Percentiles rank a stretch among this genome's conserved stretches.
phyloP scores from a whole-genome alignment of 169 alveolate species.

The Cryptosporidium baileyi region DNA sequence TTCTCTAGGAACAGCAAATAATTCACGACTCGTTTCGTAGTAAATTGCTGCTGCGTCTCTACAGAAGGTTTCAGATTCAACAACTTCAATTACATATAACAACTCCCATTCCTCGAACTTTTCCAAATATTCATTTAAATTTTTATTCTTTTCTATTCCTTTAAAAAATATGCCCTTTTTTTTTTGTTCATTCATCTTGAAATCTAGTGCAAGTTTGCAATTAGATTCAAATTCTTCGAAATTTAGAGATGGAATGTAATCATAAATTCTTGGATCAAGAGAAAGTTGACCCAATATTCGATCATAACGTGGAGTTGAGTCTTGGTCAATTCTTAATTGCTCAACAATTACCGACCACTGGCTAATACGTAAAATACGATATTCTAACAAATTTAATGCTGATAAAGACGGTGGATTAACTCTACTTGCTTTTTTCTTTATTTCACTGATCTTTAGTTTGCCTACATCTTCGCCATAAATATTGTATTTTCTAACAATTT shows the following conservation, averaged over 20 bases:
- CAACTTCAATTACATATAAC: neutral
- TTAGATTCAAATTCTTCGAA: constrained; percentile 16
- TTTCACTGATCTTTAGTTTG: neutral
- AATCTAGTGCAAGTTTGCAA: constrained; percentile 6
- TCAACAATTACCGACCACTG: constrained; percentile 26
- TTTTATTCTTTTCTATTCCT: neutral
- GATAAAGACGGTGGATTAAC: constrained; percentile 31
- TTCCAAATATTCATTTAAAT: neutral
- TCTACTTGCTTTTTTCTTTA: constrained; percentile 28
- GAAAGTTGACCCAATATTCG: constrained; percentile 36
- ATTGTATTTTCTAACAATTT: neutral
- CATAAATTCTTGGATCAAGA: constrained; percentile 46
- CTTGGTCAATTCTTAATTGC: constrained; percentile 23
- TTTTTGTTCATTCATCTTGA: constrained; percentile 10
- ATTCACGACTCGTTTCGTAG: constrained; percentile 29
- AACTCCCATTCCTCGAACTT: constrained; percentile 40
- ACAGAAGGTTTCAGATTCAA: constrained; percentile 38
- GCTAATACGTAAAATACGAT: constrained; percentile 36
- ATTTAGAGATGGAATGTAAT: constrained; percentile 14
- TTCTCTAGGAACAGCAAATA: constrained; percentile 21
- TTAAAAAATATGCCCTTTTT: neutral
- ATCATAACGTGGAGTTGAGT: constrained; percentile 52
- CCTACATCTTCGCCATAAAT: constrained; percentile 21
- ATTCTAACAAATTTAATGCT: constrained; percentile 51
- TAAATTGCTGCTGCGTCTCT: constrained; percentile 61